phyloP scores from a whole-genome alignment of 176 grass and related monocot species.

The Saccharum officinarum region DNA sequence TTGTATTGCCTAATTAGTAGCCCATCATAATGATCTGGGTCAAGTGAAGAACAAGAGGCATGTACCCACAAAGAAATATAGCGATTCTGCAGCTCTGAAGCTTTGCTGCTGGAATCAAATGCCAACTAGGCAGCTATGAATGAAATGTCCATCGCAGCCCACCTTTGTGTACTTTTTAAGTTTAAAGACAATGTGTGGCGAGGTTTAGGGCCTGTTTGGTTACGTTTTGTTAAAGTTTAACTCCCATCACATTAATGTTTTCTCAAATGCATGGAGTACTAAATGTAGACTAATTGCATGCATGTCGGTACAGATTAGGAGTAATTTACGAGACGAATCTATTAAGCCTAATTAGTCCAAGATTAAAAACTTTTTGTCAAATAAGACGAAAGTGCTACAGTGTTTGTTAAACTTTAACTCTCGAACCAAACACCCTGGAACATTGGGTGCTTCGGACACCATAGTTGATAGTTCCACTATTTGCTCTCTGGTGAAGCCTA shows the following conservation, averaged over 20 bases:
- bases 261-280: no score
- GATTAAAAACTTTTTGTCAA: no score
- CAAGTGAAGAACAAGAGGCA: conserved; percentile 21
- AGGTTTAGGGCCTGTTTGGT: no score
- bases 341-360: no score
- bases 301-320: no score
- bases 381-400: no score
- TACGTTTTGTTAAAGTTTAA: no score
- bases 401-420: no score
- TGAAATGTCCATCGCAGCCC: background rate
- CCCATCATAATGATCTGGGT: conserved; percentile 30
- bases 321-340: no score
- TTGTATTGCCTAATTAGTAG: conserved; percentile 33
- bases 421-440: no score
- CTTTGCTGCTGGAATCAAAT: conserved; percentile 43
- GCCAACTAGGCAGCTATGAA: conserved; percentile 24
- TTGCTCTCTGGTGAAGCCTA: background rate
- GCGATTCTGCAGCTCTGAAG: conserved; percentile 40
- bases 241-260: no score
- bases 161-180: background rate
- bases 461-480: background rate
- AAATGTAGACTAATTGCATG: no score
- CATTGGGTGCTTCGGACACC: background rate
- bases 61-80: conserved; percentile 42
- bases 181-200: background rate